Conservation (phyloP, 192 early-diverging fungal genomes). For the Linnemannia exigua region DNA sequence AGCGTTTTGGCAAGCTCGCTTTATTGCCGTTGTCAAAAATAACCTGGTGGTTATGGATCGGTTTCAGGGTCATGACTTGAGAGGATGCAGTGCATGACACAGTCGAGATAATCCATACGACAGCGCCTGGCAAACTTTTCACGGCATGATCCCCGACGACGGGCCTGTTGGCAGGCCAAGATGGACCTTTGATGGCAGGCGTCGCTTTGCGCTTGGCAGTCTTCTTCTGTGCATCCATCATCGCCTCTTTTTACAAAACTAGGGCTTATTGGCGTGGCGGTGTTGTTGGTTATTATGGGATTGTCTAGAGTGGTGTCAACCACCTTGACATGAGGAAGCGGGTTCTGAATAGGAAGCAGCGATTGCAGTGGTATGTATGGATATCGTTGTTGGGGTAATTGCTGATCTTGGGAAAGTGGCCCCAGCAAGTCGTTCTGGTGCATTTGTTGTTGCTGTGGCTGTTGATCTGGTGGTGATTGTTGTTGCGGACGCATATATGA, state of each 20-base stretch:
- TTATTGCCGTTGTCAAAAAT: not conserved
- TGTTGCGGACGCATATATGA: too few relatives aligned
- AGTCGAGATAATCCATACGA: not conserved
- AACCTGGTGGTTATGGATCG: not conserved
- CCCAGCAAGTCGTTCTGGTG: not conserved
- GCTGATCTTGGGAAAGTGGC: not conserved
- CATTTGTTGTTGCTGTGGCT: not conserved
- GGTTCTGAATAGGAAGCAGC: too few relatives aligned
- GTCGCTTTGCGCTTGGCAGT: not conserved
- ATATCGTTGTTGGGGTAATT: not conserved
- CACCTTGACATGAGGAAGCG: too few relatives aligned
- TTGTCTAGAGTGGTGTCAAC: too few relatives aligned
- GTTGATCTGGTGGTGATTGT: not conserved
- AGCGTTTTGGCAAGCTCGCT: too few relatives aligned
- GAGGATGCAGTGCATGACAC: not conserved
- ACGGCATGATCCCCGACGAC: constrained; percentile 5
- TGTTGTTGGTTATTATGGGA: not conserved
- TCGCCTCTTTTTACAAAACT: not conserved
- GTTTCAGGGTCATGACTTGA: not conserved
- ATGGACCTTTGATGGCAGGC: not conserved
- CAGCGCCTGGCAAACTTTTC: constrained; percentile 11
- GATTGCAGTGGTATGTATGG: not conserved
- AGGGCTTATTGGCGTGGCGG: not conserved
- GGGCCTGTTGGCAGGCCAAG: not conserved
- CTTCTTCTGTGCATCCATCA: not conserved